Evolutionary conservation across 139 green algal genomes (phyloP).

Genomic region (Micromonas pusilla): DNA sequence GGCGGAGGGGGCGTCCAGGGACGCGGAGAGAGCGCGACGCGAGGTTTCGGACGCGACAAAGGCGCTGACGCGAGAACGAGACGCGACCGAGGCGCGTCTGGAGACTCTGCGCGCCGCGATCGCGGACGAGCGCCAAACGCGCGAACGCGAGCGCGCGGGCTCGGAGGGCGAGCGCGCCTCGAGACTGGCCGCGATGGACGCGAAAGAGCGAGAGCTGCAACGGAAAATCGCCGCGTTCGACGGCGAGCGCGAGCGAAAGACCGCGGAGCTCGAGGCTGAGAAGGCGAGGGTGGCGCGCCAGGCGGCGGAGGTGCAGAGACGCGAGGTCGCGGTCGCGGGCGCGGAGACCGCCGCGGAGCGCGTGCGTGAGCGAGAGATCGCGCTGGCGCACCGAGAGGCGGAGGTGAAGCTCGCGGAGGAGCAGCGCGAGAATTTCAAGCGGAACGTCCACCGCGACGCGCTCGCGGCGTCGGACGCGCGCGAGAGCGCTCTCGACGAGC

Average conservation of each 20-base stretch:
- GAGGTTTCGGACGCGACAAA: background rate
- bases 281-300: too few relatives aligned
- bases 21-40: background rate
- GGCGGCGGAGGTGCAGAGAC: too few relatives aligned
- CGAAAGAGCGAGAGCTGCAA: constrained; percentile 7
- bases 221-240: background rate
- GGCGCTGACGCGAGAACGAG: background rate
- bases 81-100: background rate
- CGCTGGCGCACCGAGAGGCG: too few relatives aligned
- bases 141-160: background rate
- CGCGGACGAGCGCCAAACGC: background rate
- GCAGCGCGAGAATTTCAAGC: too few relatives aligned
- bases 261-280: background rate
- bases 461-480: too few relatives aligned
- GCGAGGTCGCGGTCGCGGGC: too few relatives aligned
- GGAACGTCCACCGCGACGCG: too few relatives aligned
- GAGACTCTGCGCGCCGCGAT: background rate
- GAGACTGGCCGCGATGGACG: background rate
- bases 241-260: background rate
- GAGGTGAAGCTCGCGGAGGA: too few relatives aligned
- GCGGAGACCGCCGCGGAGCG: too few relatives aligned
- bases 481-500: too few relatives aligned
- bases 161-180: background rate
- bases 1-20: background rate
- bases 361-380: too few relatives aligned